A percentile compares a stretch with the other conserved stretches of the same genome.
Conservation (phyloP, 176 grass and related monocot genomes). For the Zizania latifolia region DNA sequence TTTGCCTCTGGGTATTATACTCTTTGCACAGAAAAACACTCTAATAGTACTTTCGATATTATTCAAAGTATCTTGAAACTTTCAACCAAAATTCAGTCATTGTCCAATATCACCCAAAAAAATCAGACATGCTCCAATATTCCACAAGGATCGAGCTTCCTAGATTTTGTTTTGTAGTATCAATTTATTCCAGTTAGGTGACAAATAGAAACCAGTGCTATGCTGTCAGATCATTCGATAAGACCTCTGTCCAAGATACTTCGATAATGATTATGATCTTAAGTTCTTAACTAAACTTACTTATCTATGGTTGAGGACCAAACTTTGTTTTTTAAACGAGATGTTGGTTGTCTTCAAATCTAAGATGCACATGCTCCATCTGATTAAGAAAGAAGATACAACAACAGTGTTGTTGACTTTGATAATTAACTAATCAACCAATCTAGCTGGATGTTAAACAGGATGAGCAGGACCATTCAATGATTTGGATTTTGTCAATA, state of each 20-base stretch:
- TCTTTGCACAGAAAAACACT: no score
- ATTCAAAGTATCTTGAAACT: no score
- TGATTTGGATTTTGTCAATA: constrained; percentile 21
- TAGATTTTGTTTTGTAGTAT: not conserved
- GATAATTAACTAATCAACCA: not conserved
- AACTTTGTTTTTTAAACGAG: not conserved
- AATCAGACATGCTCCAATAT: not conserved
- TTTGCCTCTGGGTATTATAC: not conserved
- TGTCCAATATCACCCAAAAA: not conserved
- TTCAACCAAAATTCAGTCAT: not conserved
- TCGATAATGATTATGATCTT: not conserved
- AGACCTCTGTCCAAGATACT: not conserved
- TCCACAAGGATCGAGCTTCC: not conserved
- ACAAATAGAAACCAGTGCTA: not conserved
- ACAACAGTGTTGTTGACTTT: not conserved
- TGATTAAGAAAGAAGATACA: constrained; percentile 1
- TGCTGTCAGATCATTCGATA: constrained; percentile 12
- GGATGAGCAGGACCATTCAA: constrained; percentile 8
- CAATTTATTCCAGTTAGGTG: not conserved
- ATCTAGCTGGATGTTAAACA: not conserved
- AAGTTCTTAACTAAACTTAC: no score
- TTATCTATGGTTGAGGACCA: constrained; percentile 11
- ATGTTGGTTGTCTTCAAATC: not conserved
- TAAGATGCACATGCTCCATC: constrained; percentile 3
- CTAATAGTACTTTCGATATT: no score